Base-by-base conservation (phyloP, 164 flowering plant species). In the Pachysandra terminalis region DNA sequence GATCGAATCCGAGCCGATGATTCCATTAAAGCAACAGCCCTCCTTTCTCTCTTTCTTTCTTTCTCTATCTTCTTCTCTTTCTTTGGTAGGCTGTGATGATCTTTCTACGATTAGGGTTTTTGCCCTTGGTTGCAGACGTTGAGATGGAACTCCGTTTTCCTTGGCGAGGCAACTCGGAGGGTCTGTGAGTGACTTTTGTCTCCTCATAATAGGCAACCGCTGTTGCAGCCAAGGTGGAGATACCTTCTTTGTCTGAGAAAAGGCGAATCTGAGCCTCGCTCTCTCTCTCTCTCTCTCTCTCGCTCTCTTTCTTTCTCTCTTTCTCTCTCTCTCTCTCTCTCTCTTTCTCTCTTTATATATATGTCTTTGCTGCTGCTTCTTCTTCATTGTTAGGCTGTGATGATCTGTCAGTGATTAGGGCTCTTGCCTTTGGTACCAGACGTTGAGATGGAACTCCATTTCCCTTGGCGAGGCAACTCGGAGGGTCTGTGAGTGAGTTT, bases 211-310 rank as follows among this genome's bases (percentile, higher is more conserved):
- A 25, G 45, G 74, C 74, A 66, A 64, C 74, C 19, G 72, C 17
- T 62, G 59, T 68, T 70, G 77, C 77, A 76, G 80, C 82, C 80
- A 74, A 59, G 71, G 67, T 61, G 63, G 68, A 9, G 53, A 16
- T 7, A n/a, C 25, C 41, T 70, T 28, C 28, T 62, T 59, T 51
- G 59, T 52, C 67, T 68, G 59, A 45, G 19, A 16, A 26, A 58
- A 64, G 70, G 35, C 66, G 75, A 75, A 79, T 75, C 81, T 77
- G 77, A 77, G 77, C 80, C 76, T 67, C 72, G 19, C 40, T 10
- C 2, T 8, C 9, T 21, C 45, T 24, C 14, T 21, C 16, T 15
- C 4, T 22, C 9, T 22, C 24, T 35, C 41, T 53, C 26, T n/a
- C n/a, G n/a, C n/a, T n/a, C n/a, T n/a, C n/a, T n/a, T n/a, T n/a